Percentiles rank a stretch among this genome's conserved stretches.
phyloP scores from a whole-genome alignment of 345 rosid genomes.

The Ricinus communis region DNA sequence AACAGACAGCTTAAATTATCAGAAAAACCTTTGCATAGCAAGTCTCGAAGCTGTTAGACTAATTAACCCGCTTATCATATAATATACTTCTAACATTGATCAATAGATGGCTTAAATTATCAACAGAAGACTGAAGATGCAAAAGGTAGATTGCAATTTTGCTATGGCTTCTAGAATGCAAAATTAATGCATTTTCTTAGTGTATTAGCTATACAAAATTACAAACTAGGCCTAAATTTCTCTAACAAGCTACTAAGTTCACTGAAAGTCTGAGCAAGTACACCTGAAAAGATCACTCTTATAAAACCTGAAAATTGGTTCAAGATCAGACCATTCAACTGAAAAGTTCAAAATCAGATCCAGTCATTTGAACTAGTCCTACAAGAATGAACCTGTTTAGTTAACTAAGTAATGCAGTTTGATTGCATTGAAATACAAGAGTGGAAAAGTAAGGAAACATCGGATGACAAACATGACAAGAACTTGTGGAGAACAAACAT shows the following conservation, averaged over 20 bases:
- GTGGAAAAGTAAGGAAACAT: not conserved
- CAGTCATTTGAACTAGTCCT: too few relatives aligned
- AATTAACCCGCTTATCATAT: constrained; percentile 16
- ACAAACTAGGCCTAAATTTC: too few relatives aligned
- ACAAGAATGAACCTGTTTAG: not conserved
- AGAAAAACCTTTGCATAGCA: constrained; percentile 51
- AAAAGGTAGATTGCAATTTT: not conserved
- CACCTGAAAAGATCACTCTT: not conserved
- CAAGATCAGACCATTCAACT: too few relatives aligned
- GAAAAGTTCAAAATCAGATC: not conserved
- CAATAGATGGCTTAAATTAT: not conserved
- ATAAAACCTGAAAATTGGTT: not conserved
- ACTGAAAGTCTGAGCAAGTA: too few relatives aligned
- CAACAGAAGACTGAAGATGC: too few relatives aligned
- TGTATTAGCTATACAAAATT: not conserved
- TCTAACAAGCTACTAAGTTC: not conserved
- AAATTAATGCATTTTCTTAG: not conserved
- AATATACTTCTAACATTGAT: not conserved
- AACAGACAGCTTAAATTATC: not conserved
- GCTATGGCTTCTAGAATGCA: not conserved
- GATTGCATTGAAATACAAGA: not conserved
- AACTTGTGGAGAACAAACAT: not conserved
- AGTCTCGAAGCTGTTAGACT: constrained; percentile 46
- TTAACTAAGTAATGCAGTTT: not conserved
- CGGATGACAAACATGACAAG: not conserved